phyloP scores from a whole-genome alignment of 768 basidiomycete genomes.

The Tulasnella sp. region DNA sequence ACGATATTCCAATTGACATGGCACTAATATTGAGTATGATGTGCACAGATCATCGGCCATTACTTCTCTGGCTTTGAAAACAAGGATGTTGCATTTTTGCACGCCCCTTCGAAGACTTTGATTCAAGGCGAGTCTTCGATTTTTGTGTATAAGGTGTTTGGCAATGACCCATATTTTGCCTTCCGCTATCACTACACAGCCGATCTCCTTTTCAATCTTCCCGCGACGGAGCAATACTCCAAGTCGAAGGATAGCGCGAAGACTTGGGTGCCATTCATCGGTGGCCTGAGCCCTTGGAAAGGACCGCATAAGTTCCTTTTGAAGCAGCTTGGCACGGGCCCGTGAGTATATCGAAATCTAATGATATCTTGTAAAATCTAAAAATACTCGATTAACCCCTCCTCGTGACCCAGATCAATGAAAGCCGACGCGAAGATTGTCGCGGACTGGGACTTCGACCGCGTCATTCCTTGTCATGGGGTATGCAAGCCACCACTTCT shows the following conservation, averaged over 20 bases:
- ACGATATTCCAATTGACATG: too few species aligned
- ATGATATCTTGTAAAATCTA: too few species aligned
- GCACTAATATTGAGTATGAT: too few species aligned
- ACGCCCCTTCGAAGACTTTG: constrained; percentile 55
- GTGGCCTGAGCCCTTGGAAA: not conserved
- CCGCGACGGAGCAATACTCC: constrained; percentile 44
- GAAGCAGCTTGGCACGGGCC: not conserved
- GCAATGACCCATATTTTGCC: too few species aligned
- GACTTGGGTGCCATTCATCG: not conserved
- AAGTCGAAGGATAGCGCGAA: constrained; percentile 17
- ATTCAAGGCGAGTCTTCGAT: constrained; percentile 40
- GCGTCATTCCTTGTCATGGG: constrained; percentile 18
- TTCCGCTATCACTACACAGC: constrained; percentile 31
- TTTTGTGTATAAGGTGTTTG: too few species aligned
- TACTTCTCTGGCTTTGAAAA: constrained; percentile 61
- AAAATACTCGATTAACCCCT: too few species aligned
- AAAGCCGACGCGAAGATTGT: constrained; percentile 23
- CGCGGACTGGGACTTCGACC: constrained; percentile 24
- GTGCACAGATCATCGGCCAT: constrained; percentile 31
- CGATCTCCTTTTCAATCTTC: constrained; percentile 76
- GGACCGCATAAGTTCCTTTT: not conserved
- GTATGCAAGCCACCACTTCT: constrained; percentile 9
- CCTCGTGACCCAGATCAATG: constrained; percentile 24
- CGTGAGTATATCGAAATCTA: too few species aligned
- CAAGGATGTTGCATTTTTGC: constrained; percentile 77